Percentiles rank a stretch among this genome's conserved stretches.
phyloP scores from a whole-genome alignment of 768 basidiomycete genomes.

The Jaapia argillacea region DNA sequence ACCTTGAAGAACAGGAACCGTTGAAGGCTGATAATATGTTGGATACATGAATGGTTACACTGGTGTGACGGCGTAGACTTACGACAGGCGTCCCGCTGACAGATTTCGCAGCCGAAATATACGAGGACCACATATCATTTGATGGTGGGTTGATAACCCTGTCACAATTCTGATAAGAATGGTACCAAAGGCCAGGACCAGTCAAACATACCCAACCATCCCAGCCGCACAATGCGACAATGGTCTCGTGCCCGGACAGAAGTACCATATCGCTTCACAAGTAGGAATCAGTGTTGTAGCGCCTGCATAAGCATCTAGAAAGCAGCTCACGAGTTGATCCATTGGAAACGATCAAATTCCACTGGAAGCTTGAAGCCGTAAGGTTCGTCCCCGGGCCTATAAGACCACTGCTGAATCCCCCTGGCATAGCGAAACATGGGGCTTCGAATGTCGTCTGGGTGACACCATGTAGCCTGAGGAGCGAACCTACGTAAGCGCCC shows the following conservation, averaged over 20 bases:
- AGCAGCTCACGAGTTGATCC: conserved; percentile 14
- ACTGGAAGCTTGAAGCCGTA: conserved; percentile 14
- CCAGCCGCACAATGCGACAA: conserved; percentile 2
- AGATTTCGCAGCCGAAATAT: neutral
- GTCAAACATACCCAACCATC: conserved; percentile 3
- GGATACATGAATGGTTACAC: neutral
- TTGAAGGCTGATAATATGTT: neutral
- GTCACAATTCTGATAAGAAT: neutral
- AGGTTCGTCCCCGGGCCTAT: conserved; percentile 13
- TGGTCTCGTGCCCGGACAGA: conserved; percentile 1
- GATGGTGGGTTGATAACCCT: neutral
- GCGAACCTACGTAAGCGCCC: neutral
- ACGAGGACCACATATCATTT: neutral
- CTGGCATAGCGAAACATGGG: conserved; percentile 5
- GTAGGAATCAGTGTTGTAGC: no score
- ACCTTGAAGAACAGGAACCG: neutral
- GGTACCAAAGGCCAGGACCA: neutral
- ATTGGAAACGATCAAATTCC: conserved; percentile 27
- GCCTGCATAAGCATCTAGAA: no score
- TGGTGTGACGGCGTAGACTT: neutral
- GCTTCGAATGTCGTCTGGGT: conserved; percentile 5
- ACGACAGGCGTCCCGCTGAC: neutral
- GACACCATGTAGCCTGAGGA: conserved; percentile 1
- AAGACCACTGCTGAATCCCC: conserved; percentile 26
- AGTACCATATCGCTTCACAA: neutral